Base-by-base conservation (phyloP, 371 early-diverging fungal genomes). In the Mortierella sp. region DNA sequence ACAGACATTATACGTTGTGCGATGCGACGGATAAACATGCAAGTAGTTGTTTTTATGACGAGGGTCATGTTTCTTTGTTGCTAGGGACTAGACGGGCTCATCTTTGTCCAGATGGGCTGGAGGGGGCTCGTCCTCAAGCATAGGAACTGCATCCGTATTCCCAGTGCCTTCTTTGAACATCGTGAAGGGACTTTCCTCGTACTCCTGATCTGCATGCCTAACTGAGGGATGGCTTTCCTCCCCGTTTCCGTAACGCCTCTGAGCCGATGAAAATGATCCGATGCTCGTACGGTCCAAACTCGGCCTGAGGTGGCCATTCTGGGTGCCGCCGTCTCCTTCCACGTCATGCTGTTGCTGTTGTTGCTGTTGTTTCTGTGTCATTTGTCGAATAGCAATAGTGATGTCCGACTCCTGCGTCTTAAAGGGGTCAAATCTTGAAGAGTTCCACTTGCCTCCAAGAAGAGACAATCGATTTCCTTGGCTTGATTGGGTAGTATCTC, bases 111-210 rank as follows among this genome's bases (percentile, higher is more conserved):
- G 67, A 50, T 43, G 64, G 2, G 75, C 55, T 37, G 80, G 80
- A 28, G 80, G 80, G 0, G 80, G 72, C 44, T 79, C 80, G 26
- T 79, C 80, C 43, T 74, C 75, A 19, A 79, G 72, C 80, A 79
- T 79, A 3, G 80, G 80, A 2, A 80, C 67, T 55, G 61, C 13
- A 34, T 79, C 75, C 71, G 75, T 10, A 31, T 11, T 71, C 24
- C 26, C 69, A 11, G 48, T 31, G 9, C 71, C 72, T 1, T 75
- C 80, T 13, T 54, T 59, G 64, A 75, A 80, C 16, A 80, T 59
- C 48, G 67, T 48, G 28, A 74, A 40, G 14, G 79, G 40, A 34
- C 64, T 64, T 34, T 64, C 64, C 37, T 34, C 21, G 26, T 48
- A 14, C 21, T 48, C 59, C 24, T 46, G 48, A 64, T 16, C 55